phyloP scores from a whole-genome alignment of 23 red algal genomes.

The Gracilaria gracilis region DNA sequence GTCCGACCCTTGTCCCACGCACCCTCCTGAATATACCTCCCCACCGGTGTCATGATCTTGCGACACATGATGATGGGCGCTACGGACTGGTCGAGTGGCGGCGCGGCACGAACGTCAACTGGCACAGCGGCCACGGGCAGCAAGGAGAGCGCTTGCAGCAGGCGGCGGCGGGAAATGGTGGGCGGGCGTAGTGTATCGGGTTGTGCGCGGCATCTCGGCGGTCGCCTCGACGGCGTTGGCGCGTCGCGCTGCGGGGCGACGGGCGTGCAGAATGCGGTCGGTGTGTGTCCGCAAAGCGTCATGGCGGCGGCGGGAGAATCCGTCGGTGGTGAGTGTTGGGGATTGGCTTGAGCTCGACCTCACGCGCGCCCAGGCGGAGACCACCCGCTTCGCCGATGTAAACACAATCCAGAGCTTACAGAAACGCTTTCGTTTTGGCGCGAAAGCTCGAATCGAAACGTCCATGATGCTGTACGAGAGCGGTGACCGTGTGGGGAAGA shows the following conservation, averaged over 20 bases:
- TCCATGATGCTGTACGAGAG: too few relatives aligned
- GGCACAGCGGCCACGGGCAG: not conserved
- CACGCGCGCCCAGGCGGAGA: too few relatives aligned
- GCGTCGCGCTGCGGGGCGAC: not conserved
- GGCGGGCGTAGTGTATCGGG: not conserved
- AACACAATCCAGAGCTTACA: too few relatives aligned
- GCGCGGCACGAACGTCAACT: not conserved
- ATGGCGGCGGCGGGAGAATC: too few relatives aligned
- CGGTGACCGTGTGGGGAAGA: too few relatives aligned
- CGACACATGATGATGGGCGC: conserved; percentile 70
- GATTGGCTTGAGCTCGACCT: too few relatives aligned
- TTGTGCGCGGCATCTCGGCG: not conserved
- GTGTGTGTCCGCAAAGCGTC: not conserved
- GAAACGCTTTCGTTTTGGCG: too few relatives aligned
- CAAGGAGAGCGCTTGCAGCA: not conserved
- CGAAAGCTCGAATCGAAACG: too few relatives aligned
- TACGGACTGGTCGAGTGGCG: conserved; percentile 29
- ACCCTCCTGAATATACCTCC: conserved; percentile 67
- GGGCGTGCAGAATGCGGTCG: not conserved
- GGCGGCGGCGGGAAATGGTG: not conserved
- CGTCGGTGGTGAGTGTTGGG: too few relatives aligned
- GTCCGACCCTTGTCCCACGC: conserved; percentile 97
- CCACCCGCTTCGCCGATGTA: too few relatives aligned
- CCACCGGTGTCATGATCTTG: conserved; percentile 54
- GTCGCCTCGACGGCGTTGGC: not conserved